Evolutionary conservation across 75 land plant species (phyloP), one percentile per base, ranked within the genome.

Genomic region (Pinus taeda): DNA sequence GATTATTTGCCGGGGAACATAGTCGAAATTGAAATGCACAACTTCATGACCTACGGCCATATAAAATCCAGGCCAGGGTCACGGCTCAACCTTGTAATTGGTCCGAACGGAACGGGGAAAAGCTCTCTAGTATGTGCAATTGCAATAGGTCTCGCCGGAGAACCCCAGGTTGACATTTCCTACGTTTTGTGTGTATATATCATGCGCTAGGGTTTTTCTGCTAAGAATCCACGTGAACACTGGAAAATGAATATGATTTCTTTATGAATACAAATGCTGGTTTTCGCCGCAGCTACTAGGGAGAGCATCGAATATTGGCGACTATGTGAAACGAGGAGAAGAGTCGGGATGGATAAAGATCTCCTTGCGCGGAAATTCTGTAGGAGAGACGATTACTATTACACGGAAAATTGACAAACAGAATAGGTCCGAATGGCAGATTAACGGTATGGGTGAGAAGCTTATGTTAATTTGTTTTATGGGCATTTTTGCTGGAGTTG

Each of bases 81-180:
- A 21, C 90, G 99, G 9, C 84, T 96, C 21, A 96, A 96, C 67
- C 95, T 96, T 57, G 95, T 96, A 22, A 90, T 94, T 75, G 99
- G 99, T 6, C 99, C 99, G 4, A 96, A 96, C 79, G 99, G 99
- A 14, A 92, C 98, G 11, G 99, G 99, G 1, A 96, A 96, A 78
- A 96, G 99, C 85, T 96, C 99, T 30, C 79, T 96, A 39, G 98
- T 96, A 42, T 96, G 99, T 76, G 99, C 99, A 55, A 94, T 96
- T 76, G 98, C 95, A 29, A 90, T 96, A 62, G 98, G 95, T 12
- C 95, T 96, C 60, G 92, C 92, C 29, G 99, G 99, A 26, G 98
- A 96, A 76, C 98, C 99, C 36, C 95, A 91, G 93, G 99, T 94
- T 60, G 37, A 76, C 73, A 72, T 12, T 59, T 33, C 11, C 15